These are phyloP conservation scores for Spathaspora sp. DNA, from an alignment of 1,139 yeast genomes.

Conservation along the genomic window DNA sequence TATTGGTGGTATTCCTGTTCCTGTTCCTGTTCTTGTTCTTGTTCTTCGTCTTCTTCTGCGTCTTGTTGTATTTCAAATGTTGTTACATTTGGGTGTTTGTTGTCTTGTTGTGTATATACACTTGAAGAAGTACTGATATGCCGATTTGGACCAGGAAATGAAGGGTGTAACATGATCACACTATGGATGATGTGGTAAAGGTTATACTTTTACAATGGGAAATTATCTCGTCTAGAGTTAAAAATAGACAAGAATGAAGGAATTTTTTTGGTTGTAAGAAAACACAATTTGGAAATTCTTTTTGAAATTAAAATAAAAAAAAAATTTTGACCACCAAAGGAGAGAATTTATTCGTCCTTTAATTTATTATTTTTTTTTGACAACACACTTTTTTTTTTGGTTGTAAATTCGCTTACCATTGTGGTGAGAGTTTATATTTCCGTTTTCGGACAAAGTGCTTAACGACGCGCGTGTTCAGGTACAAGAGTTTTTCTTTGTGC, in stretches of 20 bases:
- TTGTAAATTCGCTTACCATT: too few relatives aligned
- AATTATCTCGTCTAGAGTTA: too few relatives aligned
- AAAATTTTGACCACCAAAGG: not conserved
- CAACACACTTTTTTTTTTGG: not conserved
- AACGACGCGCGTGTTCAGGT: not conserved
- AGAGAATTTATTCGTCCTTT: not conserved
- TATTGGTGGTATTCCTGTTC: not conserved
- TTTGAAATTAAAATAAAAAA: too few relatives aligned
- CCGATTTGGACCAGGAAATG: conserved; percentile 7
- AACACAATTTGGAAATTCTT: not conserved
- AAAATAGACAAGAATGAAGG: too few relatives aligned
- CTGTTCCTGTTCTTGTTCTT: conserved; percentile 6
- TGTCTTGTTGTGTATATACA: conserved; percentile 25
- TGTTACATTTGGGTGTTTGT: not conserved
- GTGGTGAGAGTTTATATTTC: not conserved
- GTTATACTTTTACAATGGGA: not conserved
- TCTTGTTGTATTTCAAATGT: conserved; percentile 12
- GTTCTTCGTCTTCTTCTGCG: conserved; percentile 15
- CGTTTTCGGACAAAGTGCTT: not conserved
- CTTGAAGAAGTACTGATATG: conserved; percentile 35
- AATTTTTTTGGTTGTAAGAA: not conserved
- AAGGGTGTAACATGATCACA: conserved; percentile 5
- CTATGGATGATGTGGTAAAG: not conserved
- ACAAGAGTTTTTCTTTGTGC: not conserved
- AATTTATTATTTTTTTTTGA: not conserved